Base-by-base conservation (phyloP, 768 basidiomycete genomes). In the Boletus sp. region DNA sequence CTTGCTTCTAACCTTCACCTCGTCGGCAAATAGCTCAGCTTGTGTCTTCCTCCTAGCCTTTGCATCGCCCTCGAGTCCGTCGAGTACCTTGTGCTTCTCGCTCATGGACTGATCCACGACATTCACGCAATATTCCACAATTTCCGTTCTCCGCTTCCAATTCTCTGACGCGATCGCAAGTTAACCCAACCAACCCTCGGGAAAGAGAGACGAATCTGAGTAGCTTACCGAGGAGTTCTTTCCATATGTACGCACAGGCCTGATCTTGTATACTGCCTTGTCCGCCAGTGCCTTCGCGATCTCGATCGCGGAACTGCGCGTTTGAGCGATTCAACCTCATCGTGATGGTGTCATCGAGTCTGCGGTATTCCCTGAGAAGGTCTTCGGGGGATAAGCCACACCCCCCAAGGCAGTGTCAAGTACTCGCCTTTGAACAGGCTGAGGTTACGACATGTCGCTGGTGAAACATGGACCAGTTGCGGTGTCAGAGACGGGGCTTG, bases 261-360 rank as follows among this genome's bases (percentile, higher is more conserved):
- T 84, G 81, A 50, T 89, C 87, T 65, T 90, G 84, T 43, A 85
- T 70, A 53, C 74, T 86, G 14, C 77, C 81, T 47, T 72, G 76
- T 33, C 74, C 72, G 41, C 64, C 70, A 23, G 70, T 60, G 11
- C 79, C 79, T 46, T 72, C 61, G 27, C 88, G 80, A 60, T 88
- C 83, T 57, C 79, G 77, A 72, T 93, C 91, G 48, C 88, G 80
- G 70, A 86, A 83, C 50, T 83, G 78, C 5, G 90, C 90, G 53
- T 79, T 82, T 37, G 88, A 86, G 47, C 90, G 82, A 68, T 93
- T 93, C 44, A 92, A 70, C 33, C 91, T 78, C 85, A 90, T 89
- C 38, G 79, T 81, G 59, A 93, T 86, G 7, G 82, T 75, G 64
- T 93, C 90, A 71, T 93, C 90, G 14, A 93, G 74, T 61, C 77